Percentiles rank a stretch among this genome's conserved stretches.
Conservation (phyloP, 192 early-diverging fungal genomes). For the Backusella luteola region DNA sequence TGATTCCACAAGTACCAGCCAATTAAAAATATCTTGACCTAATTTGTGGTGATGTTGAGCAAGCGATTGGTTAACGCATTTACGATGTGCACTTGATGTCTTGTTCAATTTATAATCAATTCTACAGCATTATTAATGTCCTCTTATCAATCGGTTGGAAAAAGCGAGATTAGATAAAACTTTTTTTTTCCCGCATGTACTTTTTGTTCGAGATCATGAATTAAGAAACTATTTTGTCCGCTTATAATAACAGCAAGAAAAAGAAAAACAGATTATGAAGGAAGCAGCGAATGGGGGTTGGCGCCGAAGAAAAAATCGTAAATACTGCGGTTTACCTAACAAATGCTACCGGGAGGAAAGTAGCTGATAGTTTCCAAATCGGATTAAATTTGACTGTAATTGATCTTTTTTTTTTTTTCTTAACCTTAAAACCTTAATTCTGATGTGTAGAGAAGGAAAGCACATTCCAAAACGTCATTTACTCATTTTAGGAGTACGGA, state of each 20-base stretch:
- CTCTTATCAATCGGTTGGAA: background rate
- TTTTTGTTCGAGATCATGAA: background rate
- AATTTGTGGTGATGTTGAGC: background rate
- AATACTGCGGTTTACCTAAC: background rate
- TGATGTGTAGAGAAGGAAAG: background rate
- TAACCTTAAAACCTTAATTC: background rate
- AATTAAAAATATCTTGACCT: background rate
- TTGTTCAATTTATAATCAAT: background rate
- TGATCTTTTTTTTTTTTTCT: background rate
- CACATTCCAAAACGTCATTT: background rate
- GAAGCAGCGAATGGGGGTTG: background rate
- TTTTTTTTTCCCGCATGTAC: background rate
- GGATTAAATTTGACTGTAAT: background rate
- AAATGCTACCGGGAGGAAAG: no score
- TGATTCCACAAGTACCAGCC: background rate
- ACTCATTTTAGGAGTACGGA: background rate
- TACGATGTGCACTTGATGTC: background rate
- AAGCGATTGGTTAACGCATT: background rate
- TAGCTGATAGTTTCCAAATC: background rate
- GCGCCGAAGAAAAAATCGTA: background rate
- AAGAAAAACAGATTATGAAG: background rate
- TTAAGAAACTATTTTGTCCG: background rate
- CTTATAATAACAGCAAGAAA: background rate
- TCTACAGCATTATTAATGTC: background rate
- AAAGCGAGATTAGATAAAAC: background rate